Evolutionary conservation across 2,329 filamentous ascomycete genomes (phyloP), one percentile per base, ranked within the genome.

Genomic region (Hypocreales sp.): DNA sequence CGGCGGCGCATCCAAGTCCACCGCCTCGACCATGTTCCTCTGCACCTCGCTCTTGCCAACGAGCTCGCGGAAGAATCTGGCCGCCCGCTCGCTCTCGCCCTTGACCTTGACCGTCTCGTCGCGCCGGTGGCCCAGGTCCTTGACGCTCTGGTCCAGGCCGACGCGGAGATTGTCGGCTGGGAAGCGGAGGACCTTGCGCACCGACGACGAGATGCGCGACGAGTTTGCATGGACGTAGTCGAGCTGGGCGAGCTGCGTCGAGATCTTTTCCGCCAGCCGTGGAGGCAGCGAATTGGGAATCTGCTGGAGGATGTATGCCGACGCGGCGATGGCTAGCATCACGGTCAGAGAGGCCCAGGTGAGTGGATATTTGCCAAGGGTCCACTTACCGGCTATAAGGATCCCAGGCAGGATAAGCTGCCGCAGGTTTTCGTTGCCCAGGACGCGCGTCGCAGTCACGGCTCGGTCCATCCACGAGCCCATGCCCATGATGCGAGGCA

Each of bases 151-250:
- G 42, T 92, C 79, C 17, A 98, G 67, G 28, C 79, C 76, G 23
- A 83, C 74, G 29, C 84, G 77, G 7, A 98, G 69, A 42, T 83
- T 84, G 44, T 87, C 79, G 2, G 86, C 81, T 1, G 90, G 90
- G 42, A 80, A 74, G 33, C 82, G 81, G 21, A 98, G 70, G 7
- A 93, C 83, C 47, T 84, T 82, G 39, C 87, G 81, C 22, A 93
- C 83, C 29, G 92, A 79, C 15, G 72, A 67, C 14, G 81, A 77
- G 44, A 98, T 92, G 29, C 90, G 80, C 12, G 68, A 63, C 24
- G 84, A 73, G 57, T 98, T 98, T 38, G 71, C 58, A 52, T 98
- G 90, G 2, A 90, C 81, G 47, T 95, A 98, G 56, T 98, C 90
- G 45, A 93, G 73, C 12, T 79, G 68, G 7, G 69, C 60, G 20